Evolutionary conservation across 495 filamentous ascomycete species (phyloP).

Genomic region (Daldinia vernicosa): DNA sequence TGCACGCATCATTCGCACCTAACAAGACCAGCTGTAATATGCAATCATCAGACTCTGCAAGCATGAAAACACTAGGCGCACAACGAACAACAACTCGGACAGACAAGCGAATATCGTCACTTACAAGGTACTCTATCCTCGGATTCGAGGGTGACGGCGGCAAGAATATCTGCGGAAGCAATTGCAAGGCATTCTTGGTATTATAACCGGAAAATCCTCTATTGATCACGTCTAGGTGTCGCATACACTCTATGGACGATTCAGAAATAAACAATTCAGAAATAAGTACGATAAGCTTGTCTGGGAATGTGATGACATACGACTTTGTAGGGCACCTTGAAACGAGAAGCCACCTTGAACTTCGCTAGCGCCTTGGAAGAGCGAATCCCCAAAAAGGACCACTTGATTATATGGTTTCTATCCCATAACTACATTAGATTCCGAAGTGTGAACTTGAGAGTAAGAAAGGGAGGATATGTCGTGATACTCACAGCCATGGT

Average conservation of each 20-base stretch:
- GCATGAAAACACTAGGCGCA: not conserved
- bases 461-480: not conserved
- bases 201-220: slow-evolving; percentile 61
- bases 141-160: slow-evolving; percentile 58
- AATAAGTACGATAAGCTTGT: slow-evolving; percentile 5
- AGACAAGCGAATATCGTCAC: slow-evolving; percentile 18
- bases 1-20: slow-evolving; percentile 84
- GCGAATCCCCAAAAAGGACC: slow-evolving; percentile 83
- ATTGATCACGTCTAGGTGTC: slow-evolving; percentile 60
- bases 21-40: slow-evolving; percentile 74
- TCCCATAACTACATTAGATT: slow-evolving; percentile 14
- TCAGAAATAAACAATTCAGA: slow-evolving; percentile 40
- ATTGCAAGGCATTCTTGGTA: slow-evolving; percentile 56
- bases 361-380: slow-evolving; percentile 70
- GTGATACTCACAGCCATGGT: slow-evolving; percentile 43
- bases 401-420: slow-evolving; percentile 66
- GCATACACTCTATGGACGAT: slow-evolving; percentile 50
- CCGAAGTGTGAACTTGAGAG: not conserved
- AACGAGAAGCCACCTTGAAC: slow-evolving; percentile 73
- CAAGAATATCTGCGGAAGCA: slow-evolving; percentile 54
- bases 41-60: slow-evolving; percentile 23
- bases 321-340: slow-evolving; percentile 73
- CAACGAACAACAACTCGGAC: not conserved
- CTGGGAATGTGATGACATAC: slow-evolving; percentile 52
- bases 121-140: slow-evolving; percentile 72